These are phyloP conservation scores for Solanum ossicruentum DNA, from an alignment of 257 asterid genomes.

Conservation along the genomic window DNA sequence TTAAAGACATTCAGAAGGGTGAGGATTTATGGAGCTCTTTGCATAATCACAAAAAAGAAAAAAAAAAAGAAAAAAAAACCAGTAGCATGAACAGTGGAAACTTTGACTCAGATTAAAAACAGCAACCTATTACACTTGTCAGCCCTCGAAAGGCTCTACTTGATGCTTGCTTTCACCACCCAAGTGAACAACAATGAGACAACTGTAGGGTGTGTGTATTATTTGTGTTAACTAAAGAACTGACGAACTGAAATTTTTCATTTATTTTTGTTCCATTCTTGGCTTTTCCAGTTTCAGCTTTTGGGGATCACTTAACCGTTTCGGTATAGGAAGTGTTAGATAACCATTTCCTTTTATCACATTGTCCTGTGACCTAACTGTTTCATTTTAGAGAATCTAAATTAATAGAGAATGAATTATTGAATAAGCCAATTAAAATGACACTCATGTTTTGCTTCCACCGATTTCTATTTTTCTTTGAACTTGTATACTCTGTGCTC, in stretches of 20 bases:
- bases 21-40: neutral
- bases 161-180: neutral
- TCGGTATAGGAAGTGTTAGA: neutral
- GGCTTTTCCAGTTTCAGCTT: neutral
- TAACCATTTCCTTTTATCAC: neutral
- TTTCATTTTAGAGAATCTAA: neutral
- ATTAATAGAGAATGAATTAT: neutral
- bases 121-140: neutral
- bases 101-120: neutral
- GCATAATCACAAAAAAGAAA: neutral
- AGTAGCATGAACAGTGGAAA: neutral
- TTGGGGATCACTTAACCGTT: neutral
- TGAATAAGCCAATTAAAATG: neutral
- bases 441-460: neutral
- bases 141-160: neutral
- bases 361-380: neutral
- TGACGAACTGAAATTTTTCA: neutral
- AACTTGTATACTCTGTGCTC: neutral
- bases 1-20: neutral
- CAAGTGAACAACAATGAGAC: neutral
- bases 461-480: neutral
- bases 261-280: neutral
- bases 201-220: neutral
- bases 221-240: neutral
- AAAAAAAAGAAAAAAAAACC: neutral